These are phyloP conservation scores for Colletotrichum orbiculare DNA, from an alignment of 2,329 filamentous ascomycete genomes.

Conservation along the genomic window DNA sequence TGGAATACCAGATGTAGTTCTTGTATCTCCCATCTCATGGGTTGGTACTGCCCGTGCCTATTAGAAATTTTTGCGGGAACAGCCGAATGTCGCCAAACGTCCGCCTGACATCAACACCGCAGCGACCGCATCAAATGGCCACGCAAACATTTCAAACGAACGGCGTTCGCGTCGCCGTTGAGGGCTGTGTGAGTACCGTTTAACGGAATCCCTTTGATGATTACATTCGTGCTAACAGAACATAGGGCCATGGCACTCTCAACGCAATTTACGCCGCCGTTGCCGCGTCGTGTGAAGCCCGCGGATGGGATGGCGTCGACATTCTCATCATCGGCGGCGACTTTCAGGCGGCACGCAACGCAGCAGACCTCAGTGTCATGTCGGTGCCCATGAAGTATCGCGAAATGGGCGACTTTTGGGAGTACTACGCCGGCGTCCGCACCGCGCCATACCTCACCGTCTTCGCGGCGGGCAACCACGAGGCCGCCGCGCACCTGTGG, in stretches of 20 bases:
- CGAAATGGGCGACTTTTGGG: slow-evolving; percentile 88
- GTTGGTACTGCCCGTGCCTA: background rate
- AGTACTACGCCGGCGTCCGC: slow-evolving; percentile 86
- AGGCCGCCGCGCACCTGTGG: slow-evolving; percentile 89
- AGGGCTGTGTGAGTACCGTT: slow-evolving; percentile 79
- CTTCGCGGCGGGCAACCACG: slow-evolving; percentile 95
- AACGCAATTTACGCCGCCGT: slow-evolving; percentile 91
- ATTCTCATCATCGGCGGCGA: slow-evolving; percentile 95
- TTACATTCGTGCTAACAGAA: background rate
- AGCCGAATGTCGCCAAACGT: slow-evolving; percentile 16
- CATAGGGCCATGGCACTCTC: slow-evolving; percentile 88
- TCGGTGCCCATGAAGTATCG: slow-evolving; percentile 91
- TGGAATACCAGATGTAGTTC: too few species aligned
- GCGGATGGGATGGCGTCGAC: slow-evolving; percentile 85
- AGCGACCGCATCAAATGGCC: slow-evolving; percentile 43
- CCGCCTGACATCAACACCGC: slow-evolving; percentile 28
- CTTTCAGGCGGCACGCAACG: slow-evolving; percentile 88
- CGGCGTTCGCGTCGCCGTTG: slow-evolving; percentile 80
- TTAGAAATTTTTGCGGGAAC: slow-evolving; percentile 29
- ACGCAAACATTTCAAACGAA: slow-evolving; percentile 47
- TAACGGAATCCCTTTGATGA: background rate
- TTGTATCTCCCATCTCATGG: too few species aligned
- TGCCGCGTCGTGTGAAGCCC: slow-evolving; percentile 72
- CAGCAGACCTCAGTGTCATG: slow-evolving; percentile 87
- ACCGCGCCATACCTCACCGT: slow-evolving; percentile 89